Conservation (phyloP, 139 green algal genomes). For the Ettlia oleoabundans region DNA sequence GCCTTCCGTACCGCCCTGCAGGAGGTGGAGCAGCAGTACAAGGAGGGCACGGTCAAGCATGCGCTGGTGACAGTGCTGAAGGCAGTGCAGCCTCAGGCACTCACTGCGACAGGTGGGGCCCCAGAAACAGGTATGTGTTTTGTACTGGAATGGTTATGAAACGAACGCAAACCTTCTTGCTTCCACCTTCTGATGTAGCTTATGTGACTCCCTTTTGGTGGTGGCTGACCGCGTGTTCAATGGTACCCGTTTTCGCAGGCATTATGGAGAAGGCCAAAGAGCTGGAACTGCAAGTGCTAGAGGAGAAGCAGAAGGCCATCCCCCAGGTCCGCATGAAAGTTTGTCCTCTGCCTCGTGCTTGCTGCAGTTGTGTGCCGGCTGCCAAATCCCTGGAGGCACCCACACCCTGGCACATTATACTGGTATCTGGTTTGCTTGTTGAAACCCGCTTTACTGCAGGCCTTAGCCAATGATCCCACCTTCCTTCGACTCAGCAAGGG, state of each 20-base stretch:
- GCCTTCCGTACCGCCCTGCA: background rate
- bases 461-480: conserved; percentile 31
- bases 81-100: conserved; percentile 27
- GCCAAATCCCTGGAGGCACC: too few relatives aligned
- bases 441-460: too few relatives aligned
- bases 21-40: conserved; percentile 35
- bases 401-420: too few relatives aligned
- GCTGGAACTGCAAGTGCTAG: conserved; percentile 1
- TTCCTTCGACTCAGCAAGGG: conserved; percentile 37
- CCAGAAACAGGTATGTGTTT: too few relatives aligned
- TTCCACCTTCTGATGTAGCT: too few relatives aligned
- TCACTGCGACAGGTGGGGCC: too few relatives aligned
- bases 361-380: background rate
- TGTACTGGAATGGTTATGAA: too few relatives aligned
- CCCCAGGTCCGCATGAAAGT: background rate
- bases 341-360: background rate
- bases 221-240: too few relatives aligned
- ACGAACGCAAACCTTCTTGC: too few relatives aligned
- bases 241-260: too few relatives aligned
- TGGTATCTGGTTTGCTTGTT: too few relatives aligned
- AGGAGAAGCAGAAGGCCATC: conserved; percentile 33
- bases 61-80: conserved; percentile 25
- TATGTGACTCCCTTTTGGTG: too few relatives aligned
- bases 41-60: conserved; percentile 27
- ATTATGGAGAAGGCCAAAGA: conserved; percentile 36